Conservation (phyloP, 805 yeast genomes). For the Saccharomycopsis schoenii region DNA sequence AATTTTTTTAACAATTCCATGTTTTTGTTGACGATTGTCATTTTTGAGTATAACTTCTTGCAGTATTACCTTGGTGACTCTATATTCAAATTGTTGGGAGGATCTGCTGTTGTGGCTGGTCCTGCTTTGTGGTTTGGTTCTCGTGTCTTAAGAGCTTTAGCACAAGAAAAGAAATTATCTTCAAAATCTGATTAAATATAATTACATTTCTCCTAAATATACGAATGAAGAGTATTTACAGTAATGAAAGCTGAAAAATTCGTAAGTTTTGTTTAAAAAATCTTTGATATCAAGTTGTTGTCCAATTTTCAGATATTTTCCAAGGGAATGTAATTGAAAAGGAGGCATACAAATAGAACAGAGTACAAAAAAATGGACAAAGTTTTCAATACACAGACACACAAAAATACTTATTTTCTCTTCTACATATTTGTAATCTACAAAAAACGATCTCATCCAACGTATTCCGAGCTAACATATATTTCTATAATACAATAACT, state of each 20-base stretch:
- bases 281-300: too few species aligned
- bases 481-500: not conserved
- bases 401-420: not conserved
- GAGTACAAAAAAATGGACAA: too few species aligned
- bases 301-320: too few species aligned
- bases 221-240: not conserved
- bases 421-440: too few species aligned
- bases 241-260: not conserved
- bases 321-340: not conserved
- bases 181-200: not conserved
- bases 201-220: not conserved
- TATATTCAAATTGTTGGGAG: constrained; percentile 48
- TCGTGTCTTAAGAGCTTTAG: constrained; percentile 46
- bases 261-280: not conserved
- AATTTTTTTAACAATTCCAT: constrained; percentile 27
- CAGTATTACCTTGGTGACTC: constrained; percentile 50
- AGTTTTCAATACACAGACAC: too few species aligned
- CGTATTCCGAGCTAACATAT: not conserved
- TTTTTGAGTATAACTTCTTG: constrained; percentile 44
- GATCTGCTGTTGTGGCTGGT: constrained; percentile 38
- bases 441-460: too few species aligned
- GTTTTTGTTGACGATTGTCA: constrained; percentile 38
- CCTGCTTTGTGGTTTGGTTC: constrained; percentile 54
- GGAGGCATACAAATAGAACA: too few species aligned
- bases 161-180: constrained; percentile 13